phyloP scores from a whole-genome alignment of 1,139 yeast genomes.

The Geotrichum restrictum region DNA sequence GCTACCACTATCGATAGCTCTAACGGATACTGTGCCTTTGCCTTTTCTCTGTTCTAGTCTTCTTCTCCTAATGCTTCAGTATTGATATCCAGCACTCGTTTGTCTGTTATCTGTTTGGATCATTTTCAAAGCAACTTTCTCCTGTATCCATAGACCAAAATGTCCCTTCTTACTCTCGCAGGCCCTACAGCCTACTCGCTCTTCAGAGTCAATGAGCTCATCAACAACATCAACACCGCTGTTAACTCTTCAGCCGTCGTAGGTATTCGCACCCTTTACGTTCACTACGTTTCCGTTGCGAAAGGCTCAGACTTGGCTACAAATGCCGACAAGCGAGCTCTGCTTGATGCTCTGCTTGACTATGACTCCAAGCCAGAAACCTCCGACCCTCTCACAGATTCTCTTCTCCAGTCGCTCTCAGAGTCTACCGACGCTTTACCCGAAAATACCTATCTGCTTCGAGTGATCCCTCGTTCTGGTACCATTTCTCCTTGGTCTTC shows the following conservation, averaged over 20 bases:
- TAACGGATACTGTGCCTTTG: slow-evolving; percentile 6
- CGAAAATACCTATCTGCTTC: slow-evolving; percentile 56
- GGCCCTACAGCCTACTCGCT: slow-evolving; percentile 90
- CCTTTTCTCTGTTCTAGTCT: slow-evolving; percentile 4
- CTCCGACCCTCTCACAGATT: slow-evolving; percentile 47
- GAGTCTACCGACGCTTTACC: slow-evolving; percentile 38
- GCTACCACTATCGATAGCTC: slow-evolving; percentile 1
- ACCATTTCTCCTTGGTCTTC: slow-evolving; percentile 99
- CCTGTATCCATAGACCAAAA: slow-evolving; percentile 1
- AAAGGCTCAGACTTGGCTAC: slow-evolving; percentile 33
- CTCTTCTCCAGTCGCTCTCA: slow-evolving; percentile 44
- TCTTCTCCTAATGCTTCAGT: slow-evolving; percentile 12
- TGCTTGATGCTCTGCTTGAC: slow-evolving; percentile 58
- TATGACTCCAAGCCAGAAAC: slow-evolving; percentile 68
- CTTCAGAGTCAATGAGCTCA: slow-evolving; percentile 73
- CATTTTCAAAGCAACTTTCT: background rate
- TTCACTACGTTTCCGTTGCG: slow-evolving; percentile 73
- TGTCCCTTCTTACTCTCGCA: slow-evolving; percentile 56
- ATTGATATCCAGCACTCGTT: slow-evolving; percentile 9
- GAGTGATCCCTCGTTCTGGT: slow-evolving; percentile 88
- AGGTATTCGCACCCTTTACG: slow-evolving; percentile 66
- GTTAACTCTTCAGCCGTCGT: slow-evolving; percentile 63
- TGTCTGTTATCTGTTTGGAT: slow-evolving; percentile 12
- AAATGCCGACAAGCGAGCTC: slow-evolving; percentile 43
- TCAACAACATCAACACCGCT: slow-evolving; percentile 66